Percentiles rank a stretch among this genome's conserved stretches.
Evolutionary conservation across 805 yeast species (phyloP).

Genomic region (Huiozyma sinensis): DNA sequence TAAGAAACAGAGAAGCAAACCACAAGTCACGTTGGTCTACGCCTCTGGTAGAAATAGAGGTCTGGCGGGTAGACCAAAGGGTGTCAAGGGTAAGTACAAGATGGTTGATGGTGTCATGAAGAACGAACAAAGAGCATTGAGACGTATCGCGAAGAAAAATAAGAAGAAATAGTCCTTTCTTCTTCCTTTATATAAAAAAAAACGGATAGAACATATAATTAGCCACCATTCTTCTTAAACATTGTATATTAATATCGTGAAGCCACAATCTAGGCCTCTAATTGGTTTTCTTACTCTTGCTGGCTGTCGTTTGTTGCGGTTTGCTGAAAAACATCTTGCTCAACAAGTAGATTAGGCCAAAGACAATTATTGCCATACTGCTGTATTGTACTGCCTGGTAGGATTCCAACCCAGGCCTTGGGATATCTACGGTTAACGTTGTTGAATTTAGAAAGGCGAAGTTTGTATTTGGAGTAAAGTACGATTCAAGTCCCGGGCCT

Average conservation of each 20-base stretch:
- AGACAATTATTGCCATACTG: slow-evolving; percentile 29
- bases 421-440: slow-evolving; percentile 28
- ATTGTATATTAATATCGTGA: neutral
- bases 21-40: slow-evolving; percentile 78
- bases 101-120: slow-evolving; percentile 98
- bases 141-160: slow-evolving; percentile 79
- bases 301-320: neutral
- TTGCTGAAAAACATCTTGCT: slow-evolving; percentile 2
- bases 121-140: slow-evolving; percentile 92
- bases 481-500: slow-evolving; percentile 35
- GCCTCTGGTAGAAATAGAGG: slow-evolving; percentile 83
- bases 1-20: slow-evolving; percentile 60
- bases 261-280: neutral
- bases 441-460: slow-evolving; percentile 29
- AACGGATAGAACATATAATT: too few relatives aligned
- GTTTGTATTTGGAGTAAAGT: slow-evolving; percentile 36
- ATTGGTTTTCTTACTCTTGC: neutral
- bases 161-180: slow-evolving; percentile 28
- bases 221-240: neutral
- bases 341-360: slow-evolving; percentile 24
- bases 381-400: slow-evolving; percentile 25
- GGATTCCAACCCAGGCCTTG: slow-evolving; percentile 30
- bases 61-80: slow-evolving; percentile 89
- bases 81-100: slow-evolving; percentile 93
- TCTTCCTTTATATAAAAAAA: too few relatives aligned